Evolutionary conservation across 106 monocot species (phyloP).

Genomic region (Apostasia shenzhenica): DNA sequence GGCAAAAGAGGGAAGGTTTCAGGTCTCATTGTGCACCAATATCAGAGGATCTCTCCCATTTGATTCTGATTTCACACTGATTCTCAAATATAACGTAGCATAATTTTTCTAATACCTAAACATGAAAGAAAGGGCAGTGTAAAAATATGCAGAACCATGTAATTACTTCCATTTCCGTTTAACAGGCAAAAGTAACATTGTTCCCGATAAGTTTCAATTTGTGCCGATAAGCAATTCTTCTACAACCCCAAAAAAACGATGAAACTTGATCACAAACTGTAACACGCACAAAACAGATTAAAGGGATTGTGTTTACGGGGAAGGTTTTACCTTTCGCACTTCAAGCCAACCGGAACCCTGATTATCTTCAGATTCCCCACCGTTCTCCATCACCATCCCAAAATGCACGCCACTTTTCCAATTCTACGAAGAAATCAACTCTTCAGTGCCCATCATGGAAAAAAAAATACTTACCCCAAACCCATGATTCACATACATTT

Average conservation of each 20-base stretch:
- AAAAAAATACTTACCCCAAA: background rate
- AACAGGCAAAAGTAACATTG: too few relatives aligned
- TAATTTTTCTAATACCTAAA: background rate
- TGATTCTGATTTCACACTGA: background rate
- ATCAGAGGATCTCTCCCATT: constrained; percentile 1
- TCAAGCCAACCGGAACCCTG: constrained; percentile 73
- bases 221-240: background rate
- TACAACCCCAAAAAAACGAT: background rate
- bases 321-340: constrained; percentile 67
- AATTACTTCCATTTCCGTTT: background rate
- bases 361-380: constrained; percentile 41
- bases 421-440: background rate
- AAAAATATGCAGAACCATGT: background rate
- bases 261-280: background rate
- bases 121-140: too few relatives aligned
- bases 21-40: background rate
- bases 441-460: background rate
- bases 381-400: constrained; percentile 40
- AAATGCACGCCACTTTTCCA: background rate
- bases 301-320: background rate
- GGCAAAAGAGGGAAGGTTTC: background rate
- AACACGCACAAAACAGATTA: background rate
- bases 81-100: background rate
- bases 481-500: background rate
- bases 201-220: background rate